These are phyloP conservation scores for Austroboletus niveus DNA, from an alignment of 1,284 basidiomycete genomes.

Conservation along the genomic window DNA sequence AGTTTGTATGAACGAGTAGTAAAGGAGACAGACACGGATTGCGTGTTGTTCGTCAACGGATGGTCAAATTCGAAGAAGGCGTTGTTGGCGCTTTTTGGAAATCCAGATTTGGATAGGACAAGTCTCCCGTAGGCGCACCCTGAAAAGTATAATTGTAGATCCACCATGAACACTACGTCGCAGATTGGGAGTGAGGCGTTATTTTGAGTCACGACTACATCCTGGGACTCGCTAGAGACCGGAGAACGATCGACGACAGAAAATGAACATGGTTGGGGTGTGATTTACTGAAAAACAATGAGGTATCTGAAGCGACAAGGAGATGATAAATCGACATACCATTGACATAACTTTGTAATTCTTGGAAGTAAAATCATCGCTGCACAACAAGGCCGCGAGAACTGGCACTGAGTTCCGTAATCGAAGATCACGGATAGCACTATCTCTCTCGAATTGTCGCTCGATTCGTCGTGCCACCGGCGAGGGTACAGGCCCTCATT, in stretches of 20 bases:
- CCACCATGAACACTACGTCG: constrained; percentile 3
- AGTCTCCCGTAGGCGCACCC: constrained; percentile 1
- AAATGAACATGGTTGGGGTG: background rate
- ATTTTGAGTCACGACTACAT: background rate
- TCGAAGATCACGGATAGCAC: constrained; percentile 9
- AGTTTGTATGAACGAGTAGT: background rate
- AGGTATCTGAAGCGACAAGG: background rate
- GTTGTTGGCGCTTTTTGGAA: background rate
- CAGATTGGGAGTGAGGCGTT: constrained; percentile 6
- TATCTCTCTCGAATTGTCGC: background rate
- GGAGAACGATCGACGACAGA: background rate
- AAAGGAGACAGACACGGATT: constrained; percentile 13
- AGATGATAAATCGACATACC: background rate
- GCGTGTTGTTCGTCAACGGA: constrained; percentile 4
- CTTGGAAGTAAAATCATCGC: background rate
- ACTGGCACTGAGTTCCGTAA: background rate
- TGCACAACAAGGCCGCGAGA: background rate
- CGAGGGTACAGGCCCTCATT: background rate
- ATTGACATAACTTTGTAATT: background rate
- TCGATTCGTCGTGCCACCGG: background rate
- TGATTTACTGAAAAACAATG: background rate
- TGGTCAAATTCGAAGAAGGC: constrained; percentile 8
- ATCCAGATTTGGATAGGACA: background rate
- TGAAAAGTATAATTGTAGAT: background rate
- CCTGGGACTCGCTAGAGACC: background rate